Conservation (phyloP, 768 basidiomycete genomes). For the Lyophyllum shimeji region DNA sequence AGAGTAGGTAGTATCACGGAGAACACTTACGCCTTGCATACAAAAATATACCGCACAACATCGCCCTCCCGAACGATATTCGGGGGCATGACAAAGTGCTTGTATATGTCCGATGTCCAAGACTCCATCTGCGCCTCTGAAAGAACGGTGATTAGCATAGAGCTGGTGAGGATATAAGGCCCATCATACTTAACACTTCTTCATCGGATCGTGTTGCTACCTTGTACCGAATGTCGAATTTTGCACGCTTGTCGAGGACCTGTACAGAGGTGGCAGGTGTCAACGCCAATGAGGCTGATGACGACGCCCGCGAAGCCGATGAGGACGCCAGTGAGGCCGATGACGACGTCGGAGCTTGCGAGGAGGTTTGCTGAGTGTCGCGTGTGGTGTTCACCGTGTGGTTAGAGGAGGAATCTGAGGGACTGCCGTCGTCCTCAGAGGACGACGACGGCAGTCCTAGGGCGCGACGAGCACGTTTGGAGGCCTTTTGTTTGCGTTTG, state of each 20-base stretch:
- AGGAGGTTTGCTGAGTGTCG: too few species aligned
- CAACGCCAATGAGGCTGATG: too few species aligned
- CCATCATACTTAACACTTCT: conserved; percentile 16
- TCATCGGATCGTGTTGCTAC: conserved; percentile 5
- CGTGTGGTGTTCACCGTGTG: too few species aligned
- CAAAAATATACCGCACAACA: conserved; percentile 12
- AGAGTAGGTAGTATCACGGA: neutral
- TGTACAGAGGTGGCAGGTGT: too few species aligned
- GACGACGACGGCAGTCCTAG: too few species aligned
- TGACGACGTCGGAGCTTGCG: too few species aligned
- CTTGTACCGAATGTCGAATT: conserved; percentile 8
- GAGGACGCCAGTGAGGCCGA: too few species aligned
- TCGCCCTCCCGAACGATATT: conserved; percentile 8
- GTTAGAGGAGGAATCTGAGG: too few species aligned
- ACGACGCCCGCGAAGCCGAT: too few species aligned
- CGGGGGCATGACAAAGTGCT: conserved; percentile 14
- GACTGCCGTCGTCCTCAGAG: too few species aligned
- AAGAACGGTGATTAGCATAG: neutral
- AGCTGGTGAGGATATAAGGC: neutral
- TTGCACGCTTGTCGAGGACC: neutral
- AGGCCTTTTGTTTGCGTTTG: too few species aligned
- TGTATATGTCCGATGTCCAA: conserved; percentile 14
- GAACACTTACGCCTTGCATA: conserved; percentile 8
- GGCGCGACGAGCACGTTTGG: too few species aligned
- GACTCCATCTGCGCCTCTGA: conserved; percentile 6